Percentiles rank a stretch among this genome's conserved stretches.
Conservation (phyloP, 2,329 filamentous ascomycete genomes). For the Penicillium sp. region DNA sequence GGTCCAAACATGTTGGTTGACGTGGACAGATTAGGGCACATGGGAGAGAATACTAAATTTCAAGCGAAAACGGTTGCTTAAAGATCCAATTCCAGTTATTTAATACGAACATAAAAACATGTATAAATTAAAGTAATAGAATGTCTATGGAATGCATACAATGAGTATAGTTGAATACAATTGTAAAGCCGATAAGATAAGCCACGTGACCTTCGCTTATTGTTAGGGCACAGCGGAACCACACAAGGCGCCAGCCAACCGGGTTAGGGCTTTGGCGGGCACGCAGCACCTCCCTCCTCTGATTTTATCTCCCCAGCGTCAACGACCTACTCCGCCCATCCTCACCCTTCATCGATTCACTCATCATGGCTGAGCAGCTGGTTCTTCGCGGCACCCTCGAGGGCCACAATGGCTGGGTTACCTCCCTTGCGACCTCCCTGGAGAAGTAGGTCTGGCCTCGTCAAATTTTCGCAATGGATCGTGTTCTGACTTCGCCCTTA, state of each 20-base stretch:
- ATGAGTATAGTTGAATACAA: neutral
- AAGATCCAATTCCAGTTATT: neutral
- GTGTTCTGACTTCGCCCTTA: slow-evolving; percentile 44
- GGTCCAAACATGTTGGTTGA: neutral
- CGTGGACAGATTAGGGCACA: too few relatives aligned
- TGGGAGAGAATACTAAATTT: neutral
- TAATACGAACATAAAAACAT: neutral
- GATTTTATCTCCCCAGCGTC: slow-evolving; percentile 42
- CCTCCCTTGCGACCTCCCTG: slow-evolving; percentile 94
- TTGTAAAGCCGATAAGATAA: neutral
- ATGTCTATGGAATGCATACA: neutral
- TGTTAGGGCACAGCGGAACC: slow-evolving; percentile 31
- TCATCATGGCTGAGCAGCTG: slow-evolving; percentile 83
- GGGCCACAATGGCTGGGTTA: slow-evolving; percentile 99
- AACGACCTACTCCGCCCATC: slow-evolving; percentile 45
- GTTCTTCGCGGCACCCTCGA: slow-evolving; percentile 96
- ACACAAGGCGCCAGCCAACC: slow-evolving; percentile 32
- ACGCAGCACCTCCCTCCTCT: slow-evolving; percentile 38
- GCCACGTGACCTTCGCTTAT: slow-evolving; percentile 38
- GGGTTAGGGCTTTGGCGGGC: slow-evolving; percentile 42
- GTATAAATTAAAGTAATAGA: neutral
- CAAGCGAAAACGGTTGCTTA: too few relatives aligned
- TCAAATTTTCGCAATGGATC: slow-evolving; percentile 26
- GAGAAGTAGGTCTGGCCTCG: slow-evolving; percentile 73
- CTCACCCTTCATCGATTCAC: slow-evolving; percentile 42